Conservation (phyloP, 306 rosid genomes). For the Ormosia semicastrata region DNA sequence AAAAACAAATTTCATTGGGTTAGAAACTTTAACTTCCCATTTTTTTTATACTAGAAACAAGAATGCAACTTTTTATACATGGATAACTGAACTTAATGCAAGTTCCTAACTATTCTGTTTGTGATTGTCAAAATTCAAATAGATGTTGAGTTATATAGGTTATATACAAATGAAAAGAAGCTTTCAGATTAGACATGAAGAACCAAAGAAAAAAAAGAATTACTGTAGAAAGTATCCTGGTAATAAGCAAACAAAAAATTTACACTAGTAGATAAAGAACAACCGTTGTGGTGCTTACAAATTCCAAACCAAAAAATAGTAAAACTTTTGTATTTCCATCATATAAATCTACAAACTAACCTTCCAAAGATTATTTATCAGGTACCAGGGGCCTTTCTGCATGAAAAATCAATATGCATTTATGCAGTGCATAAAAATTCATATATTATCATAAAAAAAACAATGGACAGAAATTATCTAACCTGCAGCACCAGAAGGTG, state of each 20-base stretch:
- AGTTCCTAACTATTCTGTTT: slow-evolving; percentile 10
- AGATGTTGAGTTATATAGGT: background rate
- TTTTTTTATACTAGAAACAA: background rate
- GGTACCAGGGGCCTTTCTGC: slow-evolving; percentile 20
- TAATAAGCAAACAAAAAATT: background rate
- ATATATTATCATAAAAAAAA: background rate
- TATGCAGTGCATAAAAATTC: slow-evolving; percentile 15
- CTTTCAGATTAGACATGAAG: slow-evolving; percentile 12
- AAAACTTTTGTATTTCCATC: background rate
- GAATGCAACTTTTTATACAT: background rate
- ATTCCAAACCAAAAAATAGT: slow-evolving; percentile 20
- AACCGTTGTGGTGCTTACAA: background rate
- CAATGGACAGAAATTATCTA: slow-evolving; percentile 22
- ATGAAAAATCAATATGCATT: slow-evolving; percentile 1
- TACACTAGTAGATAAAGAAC: background rate
- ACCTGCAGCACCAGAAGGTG: slow-evolving; percentile 97
- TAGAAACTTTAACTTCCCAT: background rate
- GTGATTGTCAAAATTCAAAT: slow-evolving; percentile 8
- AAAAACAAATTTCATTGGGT: background rate
- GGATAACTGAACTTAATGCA: slow-evolving; percentile 16
- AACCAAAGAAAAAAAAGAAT: background rate
- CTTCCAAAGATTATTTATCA: slow-evolving; percentile 15
- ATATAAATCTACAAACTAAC: slow-evolving; percentile 24
- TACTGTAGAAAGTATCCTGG: background rate
- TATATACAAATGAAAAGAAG: background rate